Evolutionary conservation across 352 stramenopile species (phyloP), one percentile per base, ranked within the genome.

Genomic region (Phytophthora boehmeriae): DNA sequence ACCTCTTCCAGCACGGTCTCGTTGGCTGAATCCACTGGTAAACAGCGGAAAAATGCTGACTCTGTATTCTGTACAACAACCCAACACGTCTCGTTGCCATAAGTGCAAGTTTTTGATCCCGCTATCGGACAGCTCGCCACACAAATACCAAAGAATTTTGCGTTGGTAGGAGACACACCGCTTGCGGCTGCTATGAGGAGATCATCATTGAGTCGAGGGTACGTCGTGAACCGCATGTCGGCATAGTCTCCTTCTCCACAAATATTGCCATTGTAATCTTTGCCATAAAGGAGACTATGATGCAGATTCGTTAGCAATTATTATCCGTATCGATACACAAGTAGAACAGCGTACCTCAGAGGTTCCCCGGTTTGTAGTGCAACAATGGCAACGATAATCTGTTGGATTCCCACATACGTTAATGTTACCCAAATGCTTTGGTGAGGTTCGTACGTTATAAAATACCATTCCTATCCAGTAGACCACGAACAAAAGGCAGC

Each of bases 381-480:
- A 6, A 94, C 28, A 51, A 90, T 72, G 11, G 82, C 78, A 35
- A 96, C 60, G 5, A 90, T 57, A 19, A 70, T 61, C 75, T 84
- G 25, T n/a, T 32, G 19, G 23, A 42, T 44, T 10, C 43, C 16
- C 2, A 34, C 13, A 27, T 19, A 28, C 25, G 25, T 6, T 6
- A 30, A 13, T 8, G 19, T 28, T 25, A 30, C 2, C 2, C 20
- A 35, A 10, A 23, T 35, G 16, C 17, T 16, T 5, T 6, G 13
- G 4, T 20, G 19, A 17, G 10, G 14, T 13, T 13, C 4, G 28
- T 4, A 19, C 8, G 36, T 43, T 30, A 11, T 22, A 22, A 4
- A 32, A 47, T 64, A 87, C 80, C 84, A 95, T 95, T 25, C 88
- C 84, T 23, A 93, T 39, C 87, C 88, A 95, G 68, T 92, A 95